These are phyloP conservation scores for Thuidium tamariscinum DNA, from an alignment of 225 moss, liverwort and hornwort species.

Conservation along the genomic window DNA sequence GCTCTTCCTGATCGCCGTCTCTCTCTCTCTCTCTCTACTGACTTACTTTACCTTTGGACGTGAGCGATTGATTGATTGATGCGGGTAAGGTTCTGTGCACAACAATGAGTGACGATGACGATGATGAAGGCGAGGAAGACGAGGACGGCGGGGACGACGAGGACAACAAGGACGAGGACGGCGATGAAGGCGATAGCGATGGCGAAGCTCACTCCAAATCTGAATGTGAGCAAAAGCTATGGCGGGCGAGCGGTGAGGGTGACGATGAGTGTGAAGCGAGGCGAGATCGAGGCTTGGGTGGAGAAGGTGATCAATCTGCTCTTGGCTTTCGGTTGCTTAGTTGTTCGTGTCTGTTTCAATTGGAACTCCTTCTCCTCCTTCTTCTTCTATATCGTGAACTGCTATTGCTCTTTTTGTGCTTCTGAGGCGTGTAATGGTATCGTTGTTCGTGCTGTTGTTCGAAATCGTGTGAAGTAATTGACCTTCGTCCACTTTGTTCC, in stretches of 20 bases:
- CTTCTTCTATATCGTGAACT: not conserved
- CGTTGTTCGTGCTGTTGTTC: not conserved
- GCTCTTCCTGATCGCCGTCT: not conserved
- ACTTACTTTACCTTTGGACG: not conserved
- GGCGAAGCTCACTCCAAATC: not conserved
- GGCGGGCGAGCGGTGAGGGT: slow-evolving; percentile 6
- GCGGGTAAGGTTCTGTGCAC: not conserved
- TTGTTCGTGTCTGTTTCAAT: not conserved
- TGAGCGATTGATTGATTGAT: not conserved
- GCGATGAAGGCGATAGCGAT: not conserved
- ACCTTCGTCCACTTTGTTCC: not conserved
- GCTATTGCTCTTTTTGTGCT: not conserved
- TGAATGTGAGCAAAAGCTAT: slow-evolving; percentile 18
- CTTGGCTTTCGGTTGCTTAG: not conserved
- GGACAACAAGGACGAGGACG: not conserved
- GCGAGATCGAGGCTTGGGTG: slow-evolving; percentile 24
- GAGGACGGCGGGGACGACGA: not conserved
- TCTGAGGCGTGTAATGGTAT: not conserved
- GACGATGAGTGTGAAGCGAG: slow-evolving; percentile 2
- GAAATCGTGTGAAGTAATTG: not conserved
- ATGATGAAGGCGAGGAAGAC: not conserved
- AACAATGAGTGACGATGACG: slow-evolving; percentile 11
- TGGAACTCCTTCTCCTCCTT: not conserved
- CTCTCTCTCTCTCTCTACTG: not conserved
- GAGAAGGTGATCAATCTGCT: slow-evolving; percentile 1